Evolutionary conservation across 1,139 yeast species (phyloP), one percentile per base, ranked within the genome.

Genomic region (Lodderomyces pseudojiufengensis): DNA sequence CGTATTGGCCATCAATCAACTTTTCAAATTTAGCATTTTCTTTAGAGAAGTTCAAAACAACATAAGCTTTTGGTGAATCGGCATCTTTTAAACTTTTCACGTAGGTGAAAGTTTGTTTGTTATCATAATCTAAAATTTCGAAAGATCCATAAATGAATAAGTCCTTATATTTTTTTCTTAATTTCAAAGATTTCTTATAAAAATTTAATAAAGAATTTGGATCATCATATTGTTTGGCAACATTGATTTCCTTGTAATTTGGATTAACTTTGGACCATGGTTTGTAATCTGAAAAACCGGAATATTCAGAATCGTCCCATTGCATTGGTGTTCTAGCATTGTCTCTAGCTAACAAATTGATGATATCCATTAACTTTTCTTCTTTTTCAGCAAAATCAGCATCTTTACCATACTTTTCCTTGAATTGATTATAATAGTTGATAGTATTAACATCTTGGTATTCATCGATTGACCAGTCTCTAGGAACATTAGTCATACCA

Each of bases 241-340:
- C 80, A 46, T 78, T 77, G 48, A 73, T 61, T 31, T 65, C 68
- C 42, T 54, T 58, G 54, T 70, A 76, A 47, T 71, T 69, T 38
- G 72, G 77, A 46, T 73, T 72, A 42, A 73, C 70, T 42, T 67
- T 59, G 55, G 70, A 75, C 83, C 84, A 78, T 18, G 83, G 80
- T 42, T 56, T 56, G 22, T 59, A 71, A 2, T 65, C 54, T 10
- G 78, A 55, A 52, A 77, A 76, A 0, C 83, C 82, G 24, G 63
- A 78, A 43, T 65, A 49, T 9, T 50, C 59, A 2, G 63, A 49
- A 32, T 51, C 51, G 42, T 68, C 70, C 83, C 83, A 77, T 50
- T 75, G 82, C 44, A 77, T 73, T 23, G 83, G 83, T 6, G 79
- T 65, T 52, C 83, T 65, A 5, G 80, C 71, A 46, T 78, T 65